Base-by-base conservation (phyloP, 2,329 filamentous ascomycete genomes). In the Shiraia sp. region DNA sequence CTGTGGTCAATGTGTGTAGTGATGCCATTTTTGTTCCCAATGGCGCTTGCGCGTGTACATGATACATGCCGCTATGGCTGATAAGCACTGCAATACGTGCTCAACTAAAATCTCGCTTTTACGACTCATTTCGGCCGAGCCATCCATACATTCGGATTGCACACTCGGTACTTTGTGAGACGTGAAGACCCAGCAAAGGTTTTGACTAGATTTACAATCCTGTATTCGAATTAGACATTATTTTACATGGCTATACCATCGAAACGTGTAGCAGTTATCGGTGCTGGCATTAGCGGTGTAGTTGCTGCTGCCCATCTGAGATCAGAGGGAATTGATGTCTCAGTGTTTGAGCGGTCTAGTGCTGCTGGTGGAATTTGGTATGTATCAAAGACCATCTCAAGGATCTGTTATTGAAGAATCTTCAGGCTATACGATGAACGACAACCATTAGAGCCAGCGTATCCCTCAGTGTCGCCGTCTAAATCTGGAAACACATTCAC, bases 341-440 rank as follows among this genome's bases (percentile, higher is more conserved):
- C 72, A 0, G 72, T 83, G 0, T 82, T 78, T 48, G 80, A 83
- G 47, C 69, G 80, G 39, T 75, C 72, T 4, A 66, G 68, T 38
- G 72, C 67, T 12, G 70, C 74, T n/a, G 80, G 80, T 2, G 80
- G 80, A 10, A 72, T 80, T 19, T 83, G 80, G 80, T 79, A 66
- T 35, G 71, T 53, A 12, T 36, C 2, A 6, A 13, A 3, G 8
- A 2, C 13, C 2, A 14, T 29, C 8, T 1, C n/a, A n/a, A 6
- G 9, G 5, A 8, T 19, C 16, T 6, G 2, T 13, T 2, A 6
- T 1, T 13, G 47, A 17, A 47, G 1, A 10, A 24, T 4, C 2
- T 13, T 0, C 10, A 55, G 77, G 77, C 57, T 78, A 0, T 79
- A 73, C 49, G 76, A 81, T 46, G 72, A 78, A 41, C 71, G 73